Evolutionary conservation across 2,329 filamentous ascomycete genomes (phyloP).

Genomic region (Colletotrichum limetticola): DNA sequence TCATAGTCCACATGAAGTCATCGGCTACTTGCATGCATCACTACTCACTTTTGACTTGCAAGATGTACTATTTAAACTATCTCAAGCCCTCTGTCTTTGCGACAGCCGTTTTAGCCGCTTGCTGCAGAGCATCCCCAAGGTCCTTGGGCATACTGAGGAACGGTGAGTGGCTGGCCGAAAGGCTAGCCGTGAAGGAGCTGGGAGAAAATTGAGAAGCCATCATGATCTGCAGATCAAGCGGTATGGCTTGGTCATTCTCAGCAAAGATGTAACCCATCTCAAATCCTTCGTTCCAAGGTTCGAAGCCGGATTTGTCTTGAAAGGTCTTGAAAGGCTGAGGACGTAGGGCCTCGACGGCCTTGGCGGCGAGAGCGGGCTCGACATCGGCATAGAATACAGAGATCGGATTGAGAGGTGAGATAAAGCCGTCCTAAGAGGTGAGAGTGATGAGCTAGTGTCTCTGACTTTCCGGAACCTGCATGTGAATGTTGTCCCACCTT

Average conservation of each 20-base stretch:
- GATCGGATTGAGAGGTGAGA: background rate
- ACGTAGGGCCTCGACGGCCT: slow-evolving; percentile 26
- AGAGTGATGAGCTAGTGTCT: slow-evolving; percentile 25
- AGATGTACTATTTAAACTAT: background rate
- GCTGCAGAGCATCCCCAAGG: slow-evolving; percentile 9
- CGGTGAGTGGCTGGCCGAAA: slow-evolving; percentile 13
- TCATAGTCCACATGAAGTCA: no score
- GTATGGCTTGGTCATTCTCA: slow-evolving; percentile 39
- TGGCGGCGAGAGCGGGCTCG: slow-evolving; percentile 16
- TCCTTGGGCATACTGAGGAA: slow-evolving; percentile 21
- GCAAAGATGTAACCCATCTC: slow-evolving; percentile 40
- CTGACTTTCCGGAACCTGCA: background rate
- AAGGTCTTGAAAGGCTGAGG: slow-evolving; percentile 30
- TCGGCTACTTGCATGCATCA: no score
- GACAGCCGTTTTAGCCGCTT: slow-evolving; percentile 1
- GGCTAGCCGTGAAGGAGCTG: slow-evolving; percentile 31
- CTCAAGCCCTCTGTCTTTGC: background rate
- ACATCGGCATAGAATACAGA: slow-evolving; percentile 40
- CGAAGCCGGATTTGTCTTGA: slow-evolving; percentile 37
- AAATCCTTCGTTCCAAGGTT: slow-evolving; percentile 42
- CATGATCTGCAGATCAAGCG: slow-evolving; percentile 33
- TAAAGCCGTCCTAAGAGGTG: slow-evolving; percentile 4
- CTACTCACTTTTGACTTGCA: background rate
- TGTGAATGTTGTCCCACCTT: slow-evolving; percentile 30
- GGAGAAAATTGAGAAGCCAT: slow-evolving; percentile 41